Percentiles rank a stretch among this genome's conserved stretches.
phyloP scores from a whole-genome alignment of 805 yeast genomes.

The Blastobotrys muscicola region DNA sequence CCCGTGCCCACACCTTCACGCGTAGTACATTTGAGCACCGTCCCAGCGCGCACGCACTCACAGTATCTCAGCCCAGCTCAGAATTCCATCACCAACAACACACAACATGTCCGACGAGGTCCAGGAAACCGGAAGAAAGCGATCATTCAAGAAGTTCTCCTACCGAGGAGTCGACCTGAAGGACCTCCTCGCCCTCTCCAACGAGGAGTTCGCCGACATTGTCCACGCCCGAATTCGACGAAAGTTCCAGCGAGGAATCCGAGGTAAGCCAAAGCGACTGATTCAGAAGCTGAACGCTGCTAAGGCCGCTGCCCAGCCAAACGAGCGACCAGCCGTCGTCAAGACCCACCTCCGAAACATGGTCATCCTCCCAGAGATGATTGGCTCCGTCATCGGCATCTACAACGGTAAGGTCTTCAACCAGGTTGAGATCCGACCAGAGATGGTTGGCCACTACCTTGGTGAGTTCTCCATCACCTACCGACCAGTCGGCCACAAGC shows the following conservation, averaged over 20 bases:
- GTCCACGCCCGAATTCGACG: conserved; percentile 99
- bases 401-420: conserved; percentile 99
- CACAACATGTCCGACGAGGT: conserved; percentile 11
- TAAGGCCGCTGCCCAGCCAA: conserved; percentile 62
- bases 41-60: background rate
- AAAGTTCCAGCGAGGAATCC: conserved; percentile 97
- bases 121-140: conserved; percentile 36
- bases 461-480: conserved; percentile 99
- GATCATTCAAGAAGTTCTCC: conserved; percentile 95
- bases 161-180: conserved; percentile 98
- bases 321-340: conserved; percentile 96
- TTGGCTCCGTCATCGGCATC: conserved; percentile 96
- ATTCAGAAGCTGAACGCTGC: conserved; percentile 97
- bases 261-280: conserved; percentile 89
- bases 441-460: conserved; percentile 99
- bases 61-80: background rate
- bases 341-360: conserved; percentile 99
- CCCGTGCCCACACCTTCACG: background rate
- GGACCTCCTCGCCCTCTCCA: conserved; percentile 85
- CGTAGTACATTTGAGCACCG: background rate
- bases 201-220: conserved; percentile 94
- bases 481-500: conserved; percentile 99
- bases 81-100: background rate
- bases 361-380: conserved; percentile 99
- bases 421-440: conserved; percentile 98